phyloP scores from a whole-genome alignment of 2,329 filamentous ascomycete species.

The Pseudogymnoascus sp. region DNA sequence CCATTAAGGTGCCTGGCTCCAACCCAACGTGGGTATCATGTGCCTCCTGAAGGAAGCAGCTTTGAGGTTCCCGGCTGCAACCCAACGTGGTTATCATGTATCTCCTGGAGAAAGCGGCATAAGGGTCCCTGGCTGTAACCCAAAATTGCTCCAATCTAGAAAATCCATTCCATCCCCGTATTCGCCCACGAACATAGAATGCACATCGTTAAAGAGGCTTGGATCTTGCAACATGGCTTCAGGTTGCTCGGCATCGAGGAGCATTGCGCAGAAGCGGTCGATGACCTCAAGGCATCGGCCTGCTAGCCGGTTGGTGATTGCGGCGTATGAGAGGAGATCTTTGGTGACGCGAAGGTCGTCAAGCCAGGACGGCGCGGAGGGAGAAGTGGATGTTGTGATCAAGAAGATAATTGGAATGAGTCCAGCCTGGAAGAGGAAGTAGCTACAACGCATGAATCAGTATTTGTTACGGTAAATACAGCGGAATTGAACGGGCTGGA shows the following conservation, averaged over 20 bases:
- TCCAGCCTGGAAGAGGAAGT: constrained; percentile 38
- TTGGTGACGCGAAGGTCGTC: constrained; percentile 31
- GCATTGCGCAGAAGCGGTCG: constrained; percentile 30
- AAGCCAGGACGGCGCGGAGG: constrained; percentile 21
- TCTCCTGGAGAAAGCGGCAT: not conserved
- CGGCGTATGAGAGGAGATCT: constrained; percentile 30
- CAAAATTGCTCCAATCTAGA: constrained; percentile 33
- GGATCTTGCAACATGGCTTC: constrained; percentile 31
- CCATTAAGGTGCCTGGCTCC: no score
- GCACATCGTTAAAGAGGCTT: constrained; percentile 29
- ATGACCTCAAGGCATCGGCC: constrained; percentile 32
- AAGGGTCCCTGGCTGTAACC: not conserved
- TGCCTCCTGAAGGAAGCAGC: no score
- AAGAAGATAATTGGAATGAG: constrained; percentile 36
- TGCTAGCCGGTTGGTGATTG: constrained; percentile 32
- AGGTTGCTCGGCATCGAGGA: constrained; percentile 20
- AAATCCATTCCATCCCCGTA: constrained; percentile 31
- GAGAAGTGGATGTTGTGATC: constrained; percentile 32
- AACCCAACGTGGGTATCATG: no score
- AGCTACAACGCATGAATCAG: constrained; percentile 17
- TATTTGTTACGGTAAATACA: not conserved
- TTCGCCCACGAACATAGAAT: constrained; percentile 29
- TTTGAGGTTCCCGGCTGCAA: no score
- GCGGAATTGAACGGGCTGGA: not conserved
- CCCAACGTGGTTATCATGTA: not conserved